phyloP scores from a whole-genome alignment of 2,329 filamentous ascomycete genomes.

The Aspergillus sp. region DNA sequence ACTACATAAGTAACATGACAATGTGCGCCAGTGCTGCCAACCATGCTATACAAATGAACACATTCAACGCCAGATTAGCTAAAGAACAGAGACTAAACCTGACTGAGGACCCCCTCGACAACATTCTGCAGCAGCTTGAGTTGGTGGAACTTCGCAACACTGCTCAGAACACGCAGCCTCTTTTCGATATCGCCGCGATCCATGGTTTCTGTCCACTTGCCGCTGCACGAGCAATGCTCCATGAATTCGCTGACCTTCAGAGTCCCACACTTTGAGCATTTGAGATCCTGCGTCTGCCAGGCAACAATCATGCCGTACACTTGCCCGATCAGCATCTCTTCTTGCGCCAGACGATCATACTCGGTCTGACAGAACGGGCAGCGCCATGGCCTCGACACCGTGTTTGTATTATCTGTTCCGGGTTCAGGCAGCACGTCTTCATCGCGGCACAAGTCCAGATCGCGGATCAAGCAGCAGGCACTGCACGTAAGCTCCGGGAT shows the following conservation, averaged over 20 bases:
- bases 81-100: constrained; percentile 29
- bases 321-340: constrained; percentile 76
- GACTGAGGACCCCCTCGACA: constrained; percentile 61
- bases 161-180: constrained; percentile 67
- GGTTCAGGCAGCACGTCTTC: constrained; percentile 69
- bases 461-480: constrained; percentile 83
- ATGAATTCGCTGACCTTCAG: constrained; percentile 88
- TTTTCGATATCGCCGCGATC: constrained; percentile 65
- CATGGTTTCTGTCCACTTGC: constrained; percentile 75
- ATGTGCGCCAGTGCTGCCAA: neutral
- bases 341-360: constrained; percentile 75
- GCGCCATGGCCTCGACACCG: constrained; percentile 59
- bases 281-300: constrained; percentile 88
- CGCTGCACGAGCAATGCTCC: constrained; percentile 93
- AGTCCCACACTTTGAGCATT: constrained; percentile 68
- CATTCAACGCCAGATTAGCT: constrained; percentile 4
- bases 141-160: constrained; percentile 75
- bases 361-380: constrained; percentile 75
- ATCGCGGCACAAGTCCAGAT: constrained; percentile 90
- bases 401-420: constrained; percentile 28
- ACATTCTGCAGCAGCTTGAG: constrained; percentile 78
- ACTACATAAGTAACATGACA: neutral
- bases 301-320: constrained; percentile 73
- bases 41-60: constrained; percentile 9
- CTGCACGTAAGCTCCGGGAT: constrained; percentile 79